Base-by-base conservation (phyloP, 345 rosid genomes). In the Salix dunnii region DNA sequence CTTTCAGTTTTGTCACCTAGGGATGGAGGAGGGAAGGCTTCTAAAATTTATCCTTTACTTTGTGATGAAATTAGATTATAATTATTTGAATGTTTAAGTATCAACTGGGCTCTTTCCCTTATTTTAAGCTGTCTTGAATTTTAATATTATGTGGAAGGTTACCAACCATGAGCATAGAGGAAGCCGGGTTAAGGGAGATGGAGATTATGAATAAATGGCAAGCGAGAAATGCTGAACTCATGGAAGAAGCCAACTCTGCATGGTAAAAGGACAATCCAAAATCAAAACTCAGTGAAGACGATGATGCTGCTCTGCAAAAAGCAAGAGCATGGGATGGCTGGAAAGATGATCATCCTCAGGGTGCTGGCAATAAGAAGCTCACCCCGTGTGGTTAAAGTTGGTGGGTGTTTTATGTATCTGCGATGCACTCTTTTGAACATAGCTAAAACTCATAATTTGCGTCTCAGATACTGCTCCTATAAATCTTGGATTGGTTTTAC, bases 101-200 rank as follows among this genome's bases (percentile, higher is more conserved):
- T 31, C n/a, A 65, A 20, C 1, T 53, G 30, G 36, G 23, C 27
- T 10, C 35, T 35, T 55, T 58, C 18, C n/a, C 38, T 53, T 35
- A 42, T 21, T 18, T 3, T 23, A 46, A 61, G 6, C 49, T 5
- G 43, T 23, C 58, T 35, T 61, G 5, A 68, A 83, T 17, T 40
- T 33, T 42, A 35, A 67, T 31, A 48, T 33, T 66, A 28, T 8
- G 11, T 70, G 46, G 28, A 65, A 94, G 99, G 94, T 82, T 94
- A 91, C 99, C 99, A 23, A 96, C 99, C 20, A 94, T 94, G 97
- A 91, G 99, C 80, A 94, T 96, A 70, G 99, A 96, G 83, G 99
- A 92, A 84, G 98, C 99, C 73, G 98, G 99, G 36, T 80, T 94
- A 70, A 90, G 65, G 83, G 98, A 96, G 87, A 92, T 92, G 99